phyloP scores from a whole-genome alignment of 306 rosid genomes.

The Pterocarpus santalinus region DNA sequence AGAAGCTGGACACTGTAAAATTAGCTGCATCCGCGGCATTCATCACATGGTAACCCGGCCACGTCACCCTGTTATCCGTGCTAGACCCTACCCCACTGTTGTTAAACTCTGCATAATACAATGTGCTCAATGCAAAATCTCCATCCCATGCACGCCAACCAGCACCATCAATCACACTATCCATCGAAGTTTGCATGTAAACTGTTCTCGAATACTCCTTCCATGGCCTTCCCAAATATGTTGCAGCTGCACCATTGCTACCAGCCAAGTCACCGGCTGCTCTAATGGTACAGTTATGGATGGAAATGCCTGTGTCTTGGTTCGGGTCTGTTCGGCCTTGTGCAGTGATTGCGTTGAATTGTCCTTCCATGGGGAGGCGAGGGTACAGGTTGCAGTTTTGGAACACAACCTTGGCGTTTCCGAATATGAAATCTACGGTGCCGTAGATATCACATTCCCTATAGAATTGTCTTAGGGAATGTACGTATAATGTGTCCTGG shows the following conservation, averaged over 20 bases:
- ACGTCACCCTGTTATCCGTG: slow-evolving; percentile 64
- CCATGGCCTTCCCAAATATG: slow-evolving; percentile 93
- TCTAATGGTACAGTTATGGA: slow-evolving; percentile 73
- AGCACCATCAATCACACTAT: slow-evolving; percentile 49
- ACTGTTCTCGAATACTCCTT: slow-evolving; percentile 84
- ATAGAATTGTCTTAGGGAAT: slow-evolving; percentile 87
- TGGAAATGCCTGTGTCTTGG: slow-evolving; percentile 82
- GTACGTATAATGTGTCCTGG: slow-evolving; percentile 88
- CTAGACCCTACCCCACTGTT: slow-evolving; percentile 76
- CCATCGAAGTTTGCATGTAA: slow-evolving; percentile 72
- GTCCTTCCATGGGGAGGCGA: slow-evolving; percentile 80
- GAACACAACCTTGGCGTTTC: slow-evolving; percentile 86
- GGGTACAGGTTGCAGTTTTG: slow-evolving; percentile 87
- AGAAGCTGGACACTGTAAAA: slow-evolving; percentile 72
- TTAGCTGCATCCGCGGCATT: slow-evolving; percentile 70
- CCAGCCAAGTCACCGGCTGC: slow-evolving; percentile 71
- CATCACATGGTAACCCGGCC: slow-evolving; percentile 80
- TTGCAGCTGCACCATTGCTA: slow-evolving; percentile 15
- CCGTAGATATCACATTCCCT: slow-evolving; percentile 88
- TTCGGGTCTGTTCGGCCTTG: slow-evolving; percentile 87
- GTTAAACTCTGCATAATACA: slow-evolving; percentile 80
- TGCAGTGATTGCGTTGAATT: slow-evolving; percentile 93
- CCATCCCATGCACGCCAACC: slow-evolving; percentile 93
- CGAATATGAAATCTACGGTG: slow-evolving; percentile 95
- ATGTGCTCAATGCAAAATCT: slow-evolving; percentile 73